Conservation (phyloP, 495 filamentous ascomycete species). For the Neurospora cerealis region DNA sequence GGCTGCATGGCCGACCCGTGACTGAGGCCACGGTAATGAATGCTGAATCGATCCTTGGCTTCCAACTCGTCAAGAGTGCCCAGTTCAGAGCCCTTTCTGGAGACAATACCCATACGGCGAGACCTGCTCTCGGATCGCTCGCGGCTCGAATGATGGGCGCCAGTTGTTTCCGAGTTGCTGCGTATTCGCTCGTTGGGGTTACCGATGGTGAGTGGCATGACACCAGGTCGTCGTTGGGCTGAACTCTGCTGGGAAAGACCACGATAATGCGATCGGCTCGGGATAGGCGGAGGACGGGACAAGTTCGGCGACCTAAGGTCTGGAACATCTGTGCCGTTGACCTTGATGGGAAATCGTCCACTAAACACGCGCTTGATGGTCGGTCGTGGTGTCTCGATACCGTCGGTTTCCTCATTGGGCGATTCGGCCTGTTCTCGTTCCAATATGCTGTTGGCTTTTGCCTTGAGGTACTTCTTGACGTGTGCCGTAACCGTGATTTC, state of each 20-base stretch:
- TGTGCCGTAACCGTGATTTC: slow-evolving; percentile 60
- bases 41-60: slow-evolving; percentile 57
- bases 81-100: slow-evolving; percentile 62
- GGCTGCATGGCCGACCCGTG: slow-evolving; percentile 63
- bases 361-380: slow-evolving; percentile 64
- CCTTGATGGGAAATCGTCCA: slow-evolving; percentile 76
- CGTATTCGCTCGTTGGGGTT: slow-evolving; percentile 73
- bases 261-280: slow-evolving; percentile 66
- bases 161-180: slow-evolving; percentile 81
- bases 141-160: slow-evolving; percentile 35
- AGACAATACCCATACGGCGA: slow-evolving; percentile 76
- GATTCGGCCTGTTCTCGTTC: slow-evolving; percentile 50
- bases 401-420: slow-evolving; percentile 56
- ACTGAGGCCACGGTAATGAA: slow-evolving; percentile 68
- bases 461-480: slow-evolving; percentile 70
- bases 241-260: slow-evolving; percentile 65
- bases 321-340: slow-evolving; percentile 49
- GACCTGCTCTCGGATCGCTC: slow-evolving; percentile 43
- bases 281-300: slow-evolving; percentile 60
- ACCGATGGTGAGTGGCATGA: slow-evolving; percentile 55
- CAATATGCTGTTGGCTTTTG: slow-evolving; percentile 36
- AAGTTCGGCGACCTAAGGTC: slow-evolving; percentile 56
- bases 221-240: slow-evolving; percentile 52
- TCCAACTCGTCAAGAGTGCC: slow-evolving; percentile 65
- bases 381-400: slow-evolving; percentile 56